Percentiles rank a stretch among this genome's conserved stretches.
These are phyloP conservation scores for Pholiota microspora DNA, from an alignment of 768 basidiomycete genomes.

Conservation along the genomic window DNA sequence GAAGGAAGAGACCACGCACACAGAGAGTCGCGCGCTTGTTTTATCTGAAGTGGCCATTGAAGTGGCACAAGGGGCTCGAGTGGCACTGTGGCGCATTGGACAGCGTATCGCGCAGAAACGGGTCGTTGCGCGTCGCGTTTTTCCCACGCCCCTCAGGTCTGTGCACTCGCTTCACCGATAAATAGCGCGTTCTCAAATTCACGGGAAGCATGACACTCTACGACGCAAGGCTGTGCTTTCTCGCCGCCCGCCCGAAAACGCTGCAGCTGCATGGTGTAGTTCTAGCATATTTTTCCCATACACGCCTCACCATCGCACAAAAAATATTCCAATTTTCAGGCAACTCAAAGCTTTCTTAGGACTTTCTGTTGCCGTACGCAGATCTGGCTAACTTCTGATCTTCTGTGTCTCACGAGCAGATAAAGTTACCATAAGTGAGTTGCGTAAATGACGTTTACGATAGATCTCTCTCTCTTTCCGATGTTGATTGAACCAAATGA, in stretches of 20 bases:
- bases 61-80: not conserved
- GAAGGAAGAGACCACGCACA: not conserved
- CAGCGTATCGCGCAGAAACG: too few species aligned
- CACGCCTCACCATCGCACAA: not conserved
- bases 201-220: not conserved
- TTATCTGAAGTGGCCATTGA: not conserved
- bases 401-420: conserved; percentile 27
- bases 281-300: not conserved
- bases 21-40: not conserved
- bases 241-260: not conserved
- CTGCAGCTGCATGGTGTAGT: not conserved
- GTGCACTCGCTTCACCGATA: not conserved
- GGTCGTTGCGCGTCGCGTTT: too few species aligned
- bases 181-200: not conserved
- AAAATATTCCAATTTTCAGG: not conserved
- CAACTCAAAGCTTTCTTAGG: not conserved
- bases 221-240: not conserved
- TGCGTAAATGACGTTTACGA: conserved; percentile 18
- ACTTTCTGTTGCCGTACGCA: conserved; percentile 22
- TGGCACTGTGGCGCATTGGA: not conserved
- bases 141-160: too few species aligned
- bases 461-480: conserved; percentile 2
- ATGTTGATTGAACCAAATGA: conserved; percentile 11
- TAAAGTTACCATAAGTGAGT: conserved; percentile 8
- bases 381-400: conserved; percentile 25